A percentile compares a stretch with the other conserved stretches of the same genome.
Conservation (phyloP, 768 basidiomycete genomes). For the Tulasnella sp. region DNA sequence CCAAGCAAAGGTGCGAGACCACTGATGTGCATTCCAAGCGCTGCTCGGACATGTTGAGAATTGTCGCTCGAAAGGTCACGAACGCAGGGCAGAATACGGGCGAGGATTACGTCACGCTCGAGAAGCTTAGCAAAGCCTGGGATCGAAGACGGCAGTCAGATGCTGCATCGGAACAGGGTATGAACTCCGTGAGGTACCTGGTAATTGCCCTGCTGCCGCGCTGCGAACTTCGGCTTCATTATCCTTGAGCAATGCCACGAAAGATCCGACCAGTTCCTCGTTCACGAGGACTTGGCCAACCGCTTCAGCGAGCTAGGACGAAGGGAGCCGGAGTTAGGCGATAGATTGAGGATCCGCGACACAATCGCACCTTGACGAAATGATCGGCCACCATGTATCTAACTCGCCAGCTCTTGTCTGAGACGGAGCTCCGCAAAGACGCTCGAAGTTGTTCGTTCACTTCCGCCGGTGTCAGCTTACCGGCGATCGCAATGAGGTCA, state of each 20-base stretch:
- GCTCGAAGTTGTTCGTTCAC: slow-evolving; percentile 81
- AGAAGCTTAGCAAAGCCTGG: slow-evolving; percentile 88
- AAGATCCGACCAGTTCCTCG: slow-evolving; percentile 88
- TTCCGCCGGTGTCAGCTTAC: slow-evolving; percentile 74
- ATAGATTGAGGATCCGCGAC: too few species aligned
- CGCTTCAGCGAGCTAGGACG: slow-evolving; percentile 68
- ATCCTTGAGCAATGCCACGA: slow-evolving; percentile 89
- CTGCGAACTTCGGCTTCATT: slow-evolving; percentile 98
- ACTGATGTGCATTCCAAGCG: slow-evolving; percentile 90
- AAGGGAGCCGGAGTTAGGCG: background rate
- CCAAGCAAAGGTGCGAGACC: slow-evolving; percentile 91
- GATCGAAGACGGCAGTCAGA: background rate
- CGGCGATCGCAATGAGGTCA: slow-evolving; percentile 85
- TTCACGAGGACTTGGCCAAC: slow-evolving; percentile 83
- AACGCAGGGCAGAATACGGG: slow-evolving; percentile 88
- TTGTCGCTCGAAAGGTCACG: slow-evolving; percentile 86
- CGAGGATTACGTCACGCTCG: slow-evolving; percentile 87
- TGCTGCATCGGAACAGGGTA: background rate
- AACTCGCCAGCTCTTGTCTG: slow-evolving; percentile 97
- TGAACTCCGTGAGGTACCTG: slow-evolving; percentile 42
- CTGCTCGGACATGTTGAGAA: slow-evolving; percentile 95
- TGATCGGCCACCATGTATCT: slow-evolving; percentile 97
- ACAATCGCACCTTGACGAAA: slow-evolving; percentile 71
- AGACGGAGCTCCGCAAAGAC: slow-evolving; percentile 76
- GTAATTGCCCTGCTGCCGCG: slow-evolving; percentile 91